Conservation (phyloP, 2,329 filamentous ascomycete species). For the Emergomyces africanus region DNA sequence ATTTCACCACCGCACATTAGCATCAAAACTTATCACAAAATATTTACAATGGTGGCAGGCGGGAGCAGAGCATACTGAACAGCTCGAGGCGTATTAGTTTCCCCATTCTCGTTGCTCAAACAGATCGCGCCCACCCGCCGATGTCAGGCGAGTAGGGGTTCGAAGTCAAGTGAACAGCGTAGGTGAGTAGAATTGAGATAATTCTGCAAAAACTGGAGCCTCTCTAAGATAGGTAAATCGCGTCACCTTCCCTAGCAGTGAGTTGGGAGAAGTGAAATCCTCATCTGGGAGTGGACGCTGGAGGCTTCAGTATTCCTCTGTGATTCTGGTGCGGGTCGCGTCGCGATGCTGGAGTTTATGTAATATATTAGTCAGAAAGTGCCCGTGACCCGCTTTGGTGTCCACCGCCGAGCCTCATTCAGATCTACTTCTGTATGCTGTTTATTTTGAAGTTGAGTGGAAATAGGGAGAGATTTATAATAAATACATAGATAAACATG, state of each 20-base stretch:
- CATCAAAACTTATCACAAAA: conserved; percentile 2
- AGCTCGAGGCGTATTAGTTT: conserved; percentile 92
- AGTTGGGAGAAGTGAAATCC: neutral
- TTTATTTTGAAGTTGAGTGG: too few species aligned
- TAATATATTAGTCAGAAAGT: neutral
- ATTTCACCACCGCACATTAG: neutral
- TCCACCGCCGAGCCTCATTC: neutral
- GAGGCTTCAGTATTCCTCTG: neutral
- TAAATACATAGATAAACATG: too few species aligned
- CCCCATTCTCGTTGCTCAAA: conserved; percentile 53
- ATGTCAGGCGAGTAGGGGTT: neutral
- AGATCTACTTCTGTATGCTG: too few species aligned
- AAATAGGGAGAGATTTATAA: too few species aligned
- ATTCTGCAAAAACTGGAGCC: neutral
- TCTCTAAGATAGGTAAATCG: neutral
- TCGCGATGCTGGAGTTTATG: neutral
- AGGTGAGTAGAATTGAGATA: neutral
- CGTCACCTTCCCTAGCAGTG: neutral
- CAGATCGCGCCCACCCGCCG: neutral
- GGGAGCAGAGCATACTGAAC: conserved; percentile 52
- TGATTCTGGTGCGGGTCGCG: neutral
- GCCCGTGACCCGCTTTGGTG: too few species aligned
- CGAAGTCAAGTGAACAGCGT: neutral
- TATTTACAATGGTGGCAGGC: conserved; percentile 6
- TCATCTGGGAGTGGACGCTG: neutral